Evolutionary conservation across 2,329 filamentous ascomycete genomes (phyloP), one percentile per base, ranked within the genome.

Genomic region (Chaetomium olivaceum): DNA sequence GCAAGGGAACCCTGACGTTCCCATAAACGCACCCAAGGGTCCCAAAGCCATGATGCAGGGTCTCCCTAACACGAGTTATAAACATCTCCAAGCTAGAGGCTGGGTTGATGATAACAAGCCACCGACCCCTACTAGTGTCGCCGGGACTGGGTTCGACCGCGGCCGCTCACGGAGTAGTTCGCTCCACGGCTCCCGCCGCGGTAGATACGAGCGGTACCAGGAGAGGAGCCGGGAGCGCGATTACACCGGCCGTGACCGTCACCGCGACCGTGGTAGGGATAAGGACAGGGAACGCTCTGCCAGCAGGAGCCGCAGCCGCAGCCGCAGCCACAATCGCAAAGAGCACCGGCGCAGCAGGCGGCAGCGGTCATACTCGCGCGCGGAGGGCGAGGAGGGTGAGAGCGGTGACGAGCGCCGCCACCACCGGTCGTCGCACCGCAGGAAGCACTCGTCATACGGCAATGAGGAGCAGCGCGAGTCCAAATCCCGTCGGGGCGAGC

Each of bases 41-140:
- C 95, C 95, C 57, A 93, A 95, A 78, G 95, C 95, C 21, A 96
- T 98, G 92, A 87, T 94, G 69, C 90, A 95, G 77, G 92, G 93
- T 33, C 82, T 93, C 12, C 91, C 91, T 60, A 96, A 96, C 76
- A 93, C 89, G 64, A 91, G 91, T 71, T 85, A 91, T 61, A 85
- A 88, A 69, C 86, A 90, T 72, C 76, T 89, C 76, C 81, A 87
- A 69, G 85, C 85, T 27, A 76, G 80, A 67, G 79, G 78, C 62
- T 76, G 76, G 69, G 78, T 84, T 46, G 77, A 76, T 70, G 79
- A 80, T 69, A 76, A 80, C 59, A 71, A 72, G 66, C 67, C 69
- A 62, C 73, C 76, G 43, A 75, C 73, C 62, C 71, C 72, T 19
- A 70, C 72, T 65, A 71, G 74, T 65, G 69, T 74, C 69, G 73